Conservation (phyloP, 2,329 filamentous ascomycete genomes). For the Trichothecium roseum region DNA sequence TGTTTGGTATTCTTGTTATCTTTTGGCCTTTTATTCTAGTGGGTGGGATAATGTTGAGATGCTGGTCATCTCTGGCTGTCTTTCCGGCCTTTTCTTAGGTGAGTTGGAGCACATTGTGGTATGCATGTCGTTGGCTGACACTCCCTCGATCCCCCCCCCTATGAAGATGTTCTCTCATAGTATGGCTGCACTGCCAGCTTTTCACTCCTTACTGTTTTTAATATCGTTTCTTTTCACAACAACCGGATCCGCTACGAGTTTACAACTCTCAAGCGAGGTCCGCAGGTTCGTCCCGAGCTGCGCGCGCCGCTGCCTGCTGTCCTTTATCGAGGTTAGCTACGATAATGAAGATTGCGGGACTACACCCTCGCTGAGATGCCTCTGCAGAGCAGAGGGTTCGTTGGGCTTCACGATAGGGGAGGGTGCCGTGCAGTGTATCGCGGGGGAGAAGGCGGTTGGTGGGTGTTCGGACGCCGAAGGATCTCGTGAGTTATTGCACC, state of each 20-base stretch:
- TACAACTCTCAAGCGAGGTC: conserved; percentile 23
- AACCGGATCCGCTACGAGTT: conserved; percentile 15
- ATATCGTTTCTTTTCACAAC: conserved; percentile 16
- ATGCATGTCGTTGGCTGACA: conserved; percentile 2
- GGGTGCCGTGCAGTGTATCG: conserved; percentile 57
- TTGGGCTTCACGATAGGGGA: conserved; percentile 63
- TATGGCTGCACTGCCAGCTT: conserved; percentile 27
- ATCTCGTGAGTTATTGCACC: conserved; percentile 15
- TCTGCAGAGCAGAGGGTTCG: conserved; percentile 49
- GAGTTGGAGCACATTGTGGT: neutral
- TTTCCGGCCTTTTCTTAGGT: conserved; percentile 9
- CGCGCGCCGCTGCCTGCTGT: conserved; percentile 48
- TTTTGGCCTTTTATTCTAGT: neutral
- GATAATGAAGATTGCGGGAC: conserved; percentile 34
- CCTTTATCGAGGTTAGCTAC: conserved; percentile 54
- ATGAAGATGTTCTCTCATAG: conserved; percentile 30
- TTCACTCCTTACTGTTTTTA: conserved; percentile 19
- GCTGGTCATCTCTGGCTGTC: conserved; percentile 20
- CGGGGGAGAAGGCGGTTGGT: conserved; percentile 37
- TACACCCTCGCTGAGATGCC: conserved; percentile 45
- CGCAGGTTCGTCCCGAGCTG: conserved; percentile 43
- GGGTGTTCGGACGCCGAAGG: conserved; percentile 39
- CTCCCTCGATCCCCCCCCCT: too few species aligned
- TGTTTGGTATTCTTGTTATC: neutral
- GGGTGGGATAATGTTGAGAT: conserved; percentile 20